Percentiles rank a stretch among this genome's conserved stretches.
These are phyloP conservation scores for Fraxinus platypoda DNA, from an alignment of 305 asterid genomes.

Conservation along the genomic window DNA sequence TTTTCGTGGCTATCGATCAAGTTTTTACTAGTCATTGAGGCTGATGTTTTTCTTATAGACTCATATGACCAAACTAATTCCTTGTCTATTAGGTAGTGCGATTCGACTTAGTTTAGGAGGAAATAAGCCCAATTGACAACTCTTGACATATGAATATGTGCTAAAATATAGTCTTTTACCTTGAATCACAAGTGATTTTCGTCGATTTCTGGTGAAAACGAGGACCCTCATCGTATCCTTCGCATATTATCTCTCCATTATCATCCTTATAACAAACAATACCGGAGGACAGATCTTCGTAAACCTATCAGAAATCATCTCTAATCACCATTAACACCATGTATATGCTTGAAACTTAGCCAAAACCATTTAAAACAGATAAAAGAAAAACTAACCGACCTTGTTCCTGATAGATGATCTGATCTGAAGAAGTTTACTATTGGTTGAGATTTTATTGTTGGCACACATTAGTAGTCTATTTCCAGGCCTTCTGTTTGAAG, in stretches of 20 bases:
- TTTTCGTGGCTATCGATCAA: background rate
- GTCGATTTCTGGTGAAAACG: constrained; percentile 44
- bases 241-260: constrained; percentile 66
- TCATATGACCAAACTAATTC: background rate
- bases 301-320: constrained; percentile 35
- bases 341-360: background rate
- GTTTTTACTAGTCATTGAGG: background rate
- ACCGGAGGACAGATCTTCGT: constrained; percentile 59
- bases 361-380: background rate
- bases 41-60: background rate
- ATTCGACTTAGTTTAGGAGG: background rate
- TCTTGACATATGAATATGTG: background rate
- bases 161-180: constrained; percentile 34
- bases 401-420: constrained; percentile 36
- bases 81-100: no score
- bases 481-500: constrained; percentile 7
- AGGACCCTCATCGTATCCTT: constrained; percentile 85
- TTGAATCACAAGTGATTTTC: constrained; percentile 31
- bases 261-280: constrained; percentile 66
- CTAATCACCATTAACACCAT: background rate
- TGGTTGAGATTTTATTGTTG: constrained; percentile 20
- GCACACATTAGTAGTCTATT: constrained; percentile 30
- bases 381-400: constrained; percentile 16
- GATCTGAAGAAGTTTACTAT: constrained; percentile 18
- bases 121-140: background rate